Evolutionary conservation across 345 rosid genomes (phyloP).

Genomic region (Corchorus capsularis): DNA sequence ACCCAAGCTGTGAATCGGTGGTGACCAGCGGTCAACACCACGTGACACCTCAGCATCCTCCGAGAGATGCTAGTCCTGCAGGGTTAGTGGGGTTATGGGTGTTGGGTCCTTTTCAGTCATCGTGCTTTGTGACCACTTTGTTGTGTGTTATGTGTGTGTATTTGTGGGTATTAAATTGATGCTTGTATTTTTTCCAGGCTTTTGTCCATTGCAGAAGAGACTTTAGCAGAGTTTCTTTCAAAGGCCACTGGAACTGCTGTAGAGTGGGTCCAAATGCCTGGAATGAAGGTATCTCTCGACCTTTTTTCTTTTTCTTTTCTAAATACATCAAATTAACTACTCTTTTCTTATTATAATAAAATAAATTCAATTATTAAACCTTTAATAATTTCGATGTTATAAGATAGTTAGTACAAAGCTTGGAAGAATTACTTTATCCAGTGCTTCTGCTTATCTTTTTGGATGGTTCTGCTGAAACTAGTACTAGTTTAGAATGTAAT

Average conservation of each 20-base stretch:
- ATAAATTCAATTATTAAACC: neutral
- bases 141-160: slow-evolving; percentile 21
- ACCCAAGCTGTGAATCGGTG: slow-evolving; percentile 98
- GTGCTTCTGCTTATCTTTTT: neutral
- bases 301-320: slow-evolving; percentile 20
- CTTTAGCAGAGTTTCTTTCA: slow-evolving; percentile 99
- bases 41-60: slow-evolving; percentile 93
- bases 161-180: slow-evolving; percentile 26
- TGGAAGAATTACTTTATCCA: neutral
- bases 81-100: slow-evolving; percentile 72
- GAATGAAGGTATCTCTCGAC: slow-evolving; percentile 85
- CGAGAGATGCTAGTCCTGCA: slow-evolving; percentile 99
- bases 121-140: slow-evolving; percentile 30
- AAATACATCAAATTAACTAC: neutral
- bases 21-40: slow-evolving; percentile 98
- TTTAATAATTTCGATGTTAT: neutral
- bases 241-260: slow-evolving; percentile 99
- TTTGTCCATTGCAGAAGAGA: slow-evolving; percentile 82
- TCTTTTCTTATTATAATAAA: neutral
- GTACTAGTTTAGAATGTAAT: neutral
- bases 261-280: slow-evolving; percentile 99
- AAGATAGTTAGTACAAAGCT: neutral
- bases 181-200: slow-evolving; percentile 56
- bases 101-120: slow-evolving; percentile 45
- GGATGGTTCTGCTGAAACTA: neutral